phyloP scores from a whole-genome alignment of 306 rosid species.

The Aeschynomene evenia region DNA sequence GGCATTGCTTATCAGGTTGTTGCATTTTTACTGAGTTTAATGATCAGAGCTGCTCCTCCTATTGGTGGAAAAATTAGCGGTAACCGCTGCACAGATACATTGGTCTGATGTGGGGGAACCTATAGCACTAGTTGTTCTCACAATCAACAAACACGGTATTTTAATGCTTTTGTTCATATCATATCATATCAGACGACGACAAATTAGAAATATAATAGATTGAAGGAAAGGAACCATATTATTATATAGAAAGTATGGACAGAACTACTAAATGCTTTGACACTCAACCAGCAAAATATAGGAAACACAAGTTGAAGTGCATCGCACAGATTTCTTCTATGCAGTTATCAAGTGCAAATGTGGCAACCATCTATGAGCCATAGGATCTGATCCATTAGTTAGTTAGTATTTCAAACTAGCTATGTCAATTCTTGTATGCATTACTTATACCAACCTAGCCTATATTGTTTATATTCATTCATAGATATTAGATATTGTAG shows the following conservation, averaged over 20 bases:
- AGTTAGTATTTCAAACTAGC: neutral
- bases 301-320: slow-evolving; percentile 2
- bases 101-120: slow-evolving; percentile 21
- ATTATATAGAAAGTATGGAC: neutral
- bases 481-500: neutral
- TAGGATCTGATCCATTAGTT: slow-evolving; percentile 8
- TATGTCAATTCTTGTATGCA: slow-evolving; percentile 14
- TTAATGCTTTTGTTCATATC: slow-evolving; percentile 17
- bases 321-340: neutral
- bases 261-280: neutral
- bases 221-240: slow-evolving; percentile 7
- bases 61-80: slow-evolving; percentile 27
- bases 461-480: neutral
- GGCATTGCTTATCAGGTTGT: slow-evolving; percentile 54
- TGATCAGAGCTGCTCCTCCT: slow-evolving; percentile 52
- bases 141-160: neutral
- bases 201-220: neutral
- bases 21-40: slow-evolving; percentile 61
- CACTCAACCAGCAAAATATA: neutral
- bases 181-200: neutral
- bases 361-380: slow-evolving; percentile 12
- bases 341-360: slow-evolving; percentile 1
- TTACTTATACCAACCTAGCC: neutral
- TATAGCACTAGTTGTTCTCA: neutral
- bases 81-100: slow-evolving; percentile 38